Evolutionary conservation across 805 yeast genomes (phyloP).

Genomic region (Spathaspora hagerdaliae): DNA sequence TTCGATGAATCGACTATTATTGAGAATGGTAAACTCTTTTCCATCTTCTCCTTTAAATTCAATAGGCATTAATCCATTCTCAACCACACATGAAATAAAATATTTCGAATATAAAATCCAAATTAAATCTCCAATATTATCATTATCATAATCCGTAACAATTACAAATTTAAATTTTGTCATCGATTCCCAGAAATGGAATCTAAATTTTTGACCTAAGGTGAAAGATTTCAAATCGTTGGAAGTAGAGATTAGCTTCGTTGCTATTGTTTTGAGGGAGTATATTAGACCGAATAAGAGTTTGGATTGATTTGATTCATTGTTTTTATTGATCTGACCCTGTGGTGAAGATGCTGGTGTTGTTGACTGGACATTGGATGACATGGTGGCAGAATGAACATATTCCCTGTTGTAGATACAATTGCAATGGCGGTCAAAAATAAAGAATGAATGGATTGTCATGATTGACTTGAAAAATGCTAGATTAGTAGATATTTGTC

Average conservation of each 20-base stretch:
- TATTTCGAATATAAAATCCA: constrained; percentile 56
- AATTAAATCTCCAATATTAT: constrained; percentile 51
- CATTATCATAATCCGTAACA: constrained; percentile 60
- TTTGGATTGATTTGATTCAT: constrained; percentile 69
- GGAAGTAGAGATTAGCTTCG: constrained; percentile 34
- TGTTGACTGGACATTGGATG: not conserved
- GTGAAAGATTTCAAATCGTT: constrained; percentile 50
- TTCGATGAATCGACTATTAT: constrained; percentile 51
- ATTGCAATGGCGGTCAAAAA: constrained; percentile 87
- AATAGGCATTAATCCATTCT: constrained; percentile 51
- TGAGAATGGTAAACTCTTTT: constrained; percentile 8
- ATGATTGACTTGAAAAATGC: constrained; percentile 12
- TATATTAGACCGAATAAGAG: constrained; percentile 81
- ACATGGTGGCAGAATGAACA: constrained; percentile 1
- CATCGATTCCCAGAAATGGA: constrained; percentile 77
- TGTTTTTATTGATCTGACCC: constrained; percentile 44
- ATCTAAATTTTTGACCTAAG: constrained; percentile 66
- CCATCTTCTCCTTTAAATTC: constrained; percentile 39
- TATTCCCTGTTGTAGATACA: constrained; percentile 80
- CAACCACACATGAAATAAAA: constrained; percentile 58
- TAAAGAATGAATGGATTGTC: constrained; percentile 82
- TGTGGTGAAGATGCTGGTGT: constrained; percentile 7
- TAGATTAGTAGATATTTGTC: no score
- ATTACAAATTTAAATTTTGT: constrained; percentile 74
- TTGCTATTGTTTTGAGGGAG: constrained; percentile 72